phyloP scores from a whole-genome alignment of 2,329 filamentous ascomycete genomes.

The Sporothrix euskadiensis region DNA sequence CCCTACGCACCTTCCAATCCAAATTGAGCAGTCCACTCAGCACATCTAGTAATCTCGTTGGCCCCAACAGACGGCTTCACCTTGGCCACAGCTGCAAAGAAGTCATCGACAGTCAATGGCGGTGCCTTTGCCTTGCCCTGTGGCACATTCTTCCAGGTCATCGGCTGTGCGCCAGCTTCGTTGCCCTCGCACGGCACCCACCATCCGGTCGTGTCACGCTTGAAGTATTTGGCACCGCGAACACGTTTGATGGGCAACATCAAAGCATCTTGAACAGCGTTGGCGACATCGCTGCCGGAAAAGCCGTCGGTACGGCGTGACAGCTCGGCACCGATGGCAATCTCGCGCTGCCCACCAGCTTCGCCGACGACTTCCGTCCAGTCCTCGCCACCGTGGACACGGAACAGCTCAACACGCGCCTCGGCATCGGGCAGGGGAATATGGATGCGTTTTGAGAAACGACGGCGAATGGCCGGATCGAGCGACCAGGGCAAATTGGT shows the following conservation, averaged over 20 bases:
- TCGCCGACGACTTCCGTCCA: slow-evolving; percentile 72
- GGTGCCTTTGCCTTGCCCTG: slow-evolving; percentile 10
- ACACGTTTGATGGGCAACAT: slow-evolving; percentile 26
- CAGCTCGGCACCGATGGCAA: slow-evolving; percentile 65
- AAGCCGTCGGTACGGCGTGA: slow-evolving; percentile 81
- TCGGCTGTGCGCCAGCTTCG: slow-evolving; percentile 16
- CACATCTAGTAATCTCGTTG: slow-evolving; percentile 19
- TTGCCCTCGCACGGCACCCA: slow-evolving; percentile 20
- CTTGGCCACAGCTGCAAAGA: slow-evolving; percentile 20
- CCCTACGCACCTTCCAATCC: slow-evolving; percentile 25
- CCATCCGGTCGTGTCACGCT: background rate
- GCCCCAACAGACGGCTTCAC: slow-evolving; percentile 22
- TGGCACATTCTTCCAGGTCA: slow-evolving; percentile 27
- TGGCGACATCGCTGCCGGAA: slow-evolving; percentile 56
- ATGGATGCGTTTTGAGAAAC: slow-evolving; percentile 73
- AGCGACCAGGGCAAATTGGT: slow-evolving; percentile 94
- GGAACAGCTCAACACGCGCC: slow-evolving; percentile 72
- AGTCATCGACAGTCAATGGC: slow-evolving; percentile 20
- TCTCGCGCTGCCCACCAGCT: slow-evolving; percentile 59
- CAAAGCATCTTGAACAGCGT: slow-evolving; percentile 26
- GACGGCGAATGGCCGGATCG: slow-evolving; percentile 85
- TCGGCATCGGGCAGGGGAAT: slow-evolving; percentile 91
- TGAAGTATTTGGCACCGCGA: slow-evolving; percentile 18
- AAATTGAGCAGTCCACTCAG: slow-evolving; percentile 25
- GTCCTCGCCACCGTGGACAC: slow-evolving; percentile 81